phyloP scores from a whole-genome alignment of 2,329 filamentous ascomycete genomes.

The Acrocalymma vagum region DNA sequence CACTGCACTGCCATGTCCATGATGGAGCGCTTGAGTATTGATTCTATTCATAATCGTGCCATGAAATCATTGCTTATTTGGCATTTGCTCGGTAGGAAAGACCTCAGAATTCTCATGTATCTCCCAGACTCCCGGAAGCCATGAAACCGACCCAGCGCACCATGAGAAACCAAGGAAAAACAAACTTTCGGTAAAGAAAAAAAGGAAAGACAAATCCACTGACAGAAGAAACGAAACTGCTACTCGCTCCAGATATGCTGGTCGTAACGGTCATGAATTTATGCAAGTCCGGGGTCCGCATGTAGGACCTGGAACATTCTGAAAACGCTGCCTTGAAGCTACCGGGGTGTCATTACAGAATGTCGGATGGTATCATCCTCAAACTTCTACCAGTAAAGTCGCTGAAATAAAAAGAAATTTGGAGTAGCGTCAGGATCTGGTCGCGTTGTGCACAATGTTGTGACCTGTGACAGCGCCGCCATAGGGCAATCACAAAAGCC shows the following conservation, averaged over 20 bases:
- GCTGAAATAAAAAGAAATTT: too few species aligned
- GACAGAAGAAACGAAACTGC: slow-evolving; percentile 26
- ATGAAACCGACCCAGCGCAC: slow-evolving; percentile 4
- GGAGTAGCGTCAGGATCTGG: too few species aligned
- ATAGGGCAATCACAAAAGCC: too few species aligned
- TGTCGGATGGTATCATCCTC: slow-evolving; percentile 39
- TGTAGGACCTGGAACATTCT: slow-evolving; percentile 21
- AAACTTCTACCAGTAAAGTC: slow-evolving; percentile 28
- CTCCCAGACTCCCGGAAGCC: slow-evolving; percentile 1
- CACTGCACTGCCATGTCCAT: too few species aligned
- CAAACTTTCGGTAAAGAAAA: slow-evolving; percentile 10
- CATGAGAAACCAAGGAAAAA: slow-evolving; percentile 3
- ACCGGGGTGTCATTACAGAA: slow-evolving; percentile 33
- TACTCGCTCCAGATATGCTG: slow-evolving; percentile 41
- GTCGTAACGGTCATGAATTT: slow-evolving; percentile 44
- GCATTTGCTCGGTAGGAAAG: too few species aligned
- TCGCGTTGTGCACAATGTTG: too few species aligned
- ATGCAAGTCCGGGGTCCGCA: slow-evolving; percentile 20
- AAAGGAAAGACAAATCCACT: slow-evolving; percentile 17
- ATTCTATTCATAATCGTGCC: too few species aligned
- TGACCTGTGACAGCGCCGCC: too few species aligned
- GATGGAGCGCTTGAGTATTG: too few species aligned
- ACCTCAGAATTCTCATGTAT: slow-evolving; percentile 1
- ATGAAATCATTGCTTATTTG: too few species aligned
- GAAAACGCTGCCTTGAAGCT: slow-evolving; percentile 19